A percentile compares a stretch with the other conserved stretches of the same genome.
Conservation (phyloP, 1,284 basidiomycete genomes). For the Porogramme epimiltina region DNA sequence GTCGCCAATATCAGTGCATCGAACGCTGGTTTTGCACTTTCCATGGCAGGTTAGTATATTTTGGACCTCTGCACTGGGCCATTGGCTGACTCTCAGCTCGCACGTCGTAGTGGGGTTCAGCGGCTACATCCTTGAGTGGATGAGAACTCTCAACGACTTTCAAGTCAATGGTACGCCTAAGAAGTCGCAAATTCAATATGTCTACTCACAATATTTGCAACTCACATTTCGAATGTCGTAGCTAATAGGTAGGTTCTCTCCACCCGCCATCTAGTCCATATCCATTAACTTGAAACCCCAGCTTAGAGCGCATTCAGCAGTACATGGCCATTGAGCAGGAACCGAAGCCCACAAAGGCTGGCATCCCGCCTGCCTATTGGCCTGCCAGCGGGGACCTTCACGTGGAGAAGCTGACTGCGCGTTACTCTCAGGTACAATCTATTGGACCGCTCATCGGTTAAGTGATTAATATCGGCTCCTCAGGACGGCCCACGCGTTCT, state of each 20-base stretch:
- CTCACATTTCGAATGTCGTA: too few species aligned
- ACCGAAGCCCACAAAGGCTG: slow-evolving; percentile 33
- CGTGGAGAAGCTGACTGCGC: slow-evolving; percentile 62
- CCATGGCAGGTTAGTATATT: slow-evolving; percentile 41
- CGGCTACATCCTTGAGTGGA: slow-evolving; percentile 53
- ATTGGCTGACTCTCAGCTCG: too few species aligned
- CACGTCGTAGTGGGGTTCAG: slow-evolving; percentile 61
- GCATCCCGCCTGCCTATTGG: slow-evolving; percentile 55
- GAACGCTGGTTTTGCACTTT: slow-evolving; percentile 50
- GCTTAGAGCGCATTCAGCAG: slow-evolving; percentile 75
- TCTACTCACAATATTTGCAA: neutral
- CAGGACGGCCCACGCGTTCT: slow-evolving; percentile 45
- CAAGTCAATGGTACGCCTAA: slow-evolving; percentile 50
- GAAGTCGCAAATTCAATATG: neutral
- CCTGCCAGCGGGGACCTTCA: slow-evolving; percentile 68
- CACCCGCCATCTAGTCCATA: too few species aligned
- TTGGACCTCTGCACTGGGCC: too few species aligned
- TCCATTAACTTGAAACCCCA: slow-evolving; percentile 23
- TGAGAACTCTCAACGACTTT: slow-evolving; percentile 55
- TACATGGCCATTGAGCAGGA: slow-evolving; percentile 79
- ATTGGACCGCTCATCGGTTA: too few species aligned
- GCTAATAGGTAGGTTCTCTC: too few species aligned
- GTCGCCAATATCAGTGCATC: slow-evolving; percentile 40
- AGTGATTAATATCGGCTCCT: neutral
- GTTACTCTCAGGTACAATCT: slow-evolving; percentile 43